Percentiles rank a stretch among this genome's conserved stretches.
Conservation (phyloP, 2,329 filamentous ascomycete species). For the Diplodia sapinea region DNA sequence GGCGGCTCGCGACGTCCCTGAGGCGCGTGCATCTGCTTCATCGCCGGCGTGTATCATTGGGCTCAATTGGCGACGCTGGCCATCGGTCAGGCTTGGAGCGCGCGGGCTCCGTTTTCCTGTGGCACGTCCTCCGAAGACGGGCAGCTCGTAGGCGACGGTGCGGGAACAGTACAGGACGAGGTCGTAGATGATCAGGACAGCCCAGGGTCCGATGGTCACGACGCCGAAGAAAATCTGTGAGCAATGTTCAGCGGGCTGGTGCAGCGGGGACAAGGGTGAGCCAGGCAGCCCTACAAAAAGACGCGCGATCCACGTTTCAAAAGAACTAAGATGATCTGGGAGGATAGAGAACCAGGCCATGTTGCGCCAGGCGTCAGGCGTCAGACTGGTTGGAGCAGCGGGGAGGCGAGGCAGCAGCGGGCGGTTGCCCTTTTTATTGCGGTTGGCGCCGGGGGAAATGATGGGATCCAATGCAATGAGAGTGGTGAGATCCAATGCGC, state of each 20-base stretch:
- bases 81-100: conserved; percentile 65
- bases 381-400: background rate
- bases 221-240: conserved; percentile 65
- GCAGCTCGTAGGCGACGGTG: conserved; percentile 63
- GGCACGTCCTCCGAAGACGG: conserved; percentile 65
- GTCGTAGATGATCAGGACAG: conserved; percentile 67
- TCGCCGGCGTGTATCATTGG: conserved; percentile 29
- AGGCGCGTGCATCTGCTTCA: background rate
- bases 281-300: conserved; percentile 61
- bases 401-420: conserved; percentile 16
- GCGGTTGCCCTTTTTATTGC: conserved; percentile 24
- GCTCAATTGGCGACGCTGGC: conserved; percentile 54
- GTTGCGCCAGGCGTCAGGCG: conserved; percentile 23
- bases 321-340: conserved; percentile 60
- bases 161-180: conserved; percentile 66
- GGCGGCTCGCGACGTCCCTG: conserved; percentile 15
- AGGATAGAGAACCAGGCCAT: conserved; percentile 73
- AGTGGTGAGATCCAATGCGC: conserved; percentile 20
- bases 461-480: conserved; percentile 25
- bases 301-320: conserved; percentile 68
- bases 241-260: conserved; percentile 15
- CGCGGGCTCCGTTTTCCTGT: conserved; percentile 64
- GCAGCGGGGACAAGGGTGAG: conserved; percentile 25
- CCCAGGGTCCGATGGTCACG: conserved; percentile 68
- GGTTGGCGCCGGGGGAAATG: conserved; percentile 19